These are phyloP conservation scores for Calycina herbarum DNA, from an alignment of 2,329 filamentous ascomycete species.

Conservation along the genomic window DNA sequence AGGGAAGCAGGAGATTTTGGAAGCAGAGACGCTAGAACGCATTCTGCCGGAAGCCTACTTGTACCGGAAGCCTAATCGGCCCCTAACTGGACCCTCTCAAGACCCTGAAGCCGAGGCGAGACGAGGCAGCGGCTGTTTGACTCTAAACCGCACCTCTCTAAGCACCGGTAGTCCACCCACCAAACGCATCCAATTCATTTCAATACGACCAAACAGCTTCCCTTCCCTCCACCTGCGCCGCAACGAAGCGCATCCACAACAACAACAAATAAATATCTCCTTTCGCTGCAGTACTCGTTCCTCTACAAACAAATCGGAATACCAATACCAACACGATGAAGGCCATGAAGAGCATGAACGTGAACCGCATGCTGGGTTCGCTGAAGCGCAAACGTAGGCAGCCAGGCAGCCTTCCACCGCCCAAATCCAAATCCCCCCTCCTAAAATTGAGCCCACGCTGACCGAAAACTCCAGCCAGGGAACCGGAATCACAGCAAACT, in stretches of 20 bases:
- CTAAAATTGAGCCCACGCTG: background rate
- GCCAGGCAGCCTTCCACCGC: slow-evolving; percentile 7
- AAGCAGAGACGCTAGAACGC: too few relatives aligned
- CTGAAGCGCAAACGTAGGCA: slow-evolving; percentile 35
- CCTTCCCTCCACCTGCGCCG: background rate
- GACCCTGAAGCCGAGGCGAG: background rate
- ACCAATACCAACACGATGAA: slow-evolving; percentile 32
- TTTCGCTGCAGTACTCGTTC: background rate
- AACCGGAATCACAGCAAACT: background rate
- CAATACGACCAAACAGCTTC: background rate
- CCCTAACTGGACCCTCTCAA: background rate
- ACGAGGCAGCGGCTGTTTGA: background rate
- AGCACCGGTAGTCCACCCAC: background rate
- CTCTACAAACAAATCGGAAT: background rate
- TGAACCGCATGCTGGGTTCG: slow-evolving; percentile 38
- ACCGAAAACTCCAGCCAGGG: background rate
- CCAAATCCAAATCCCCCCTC: background rate
- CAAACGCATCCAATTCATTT: background rate
- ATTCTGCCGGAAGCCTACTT: background rate
- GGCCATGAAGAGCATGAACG: slow-evolving; percentile 38
- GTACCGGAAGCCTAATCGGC: background rate
- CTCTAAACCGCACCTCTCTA: background rate
- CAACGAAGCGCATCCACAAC: background rate
- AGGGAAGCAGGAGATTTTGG: too few relatives aligned
- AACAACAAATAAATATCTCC: background rate